Base-by-base conservation (phyloP, 371 early-diverging fungal species). In the Conidiobolus incongruus region DNA sequence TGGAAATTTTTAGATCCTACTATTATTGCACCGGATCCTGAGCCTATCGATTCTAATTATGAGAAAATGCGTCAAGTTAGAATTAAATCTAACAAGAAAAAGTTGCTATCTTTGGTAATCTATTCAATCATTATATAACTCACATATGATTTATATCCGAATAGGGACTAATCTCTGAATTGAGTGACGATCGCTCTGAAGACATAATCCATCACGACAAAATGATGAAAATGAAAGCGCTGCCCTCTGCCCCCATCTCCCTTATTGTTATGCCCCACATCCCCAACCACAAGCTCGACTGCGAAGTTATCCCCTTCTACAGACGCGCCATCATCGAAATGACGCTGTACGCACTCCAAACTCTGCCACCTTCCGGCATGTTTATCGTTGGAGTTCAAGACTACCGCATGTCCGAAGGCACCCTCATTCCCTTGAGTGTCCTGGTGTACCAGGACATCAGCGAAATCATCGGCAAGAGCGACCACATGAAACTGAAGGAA, bases 401-500 rank as follows among this genome's bases (percentile, higher is more conserved):
- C 38, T 47, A 75, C 7, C 66, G 85, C n/a, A 55, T 60, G 7
- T 51, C 56, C 16, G 52, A 50, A 8, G 73, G 69, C 2, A 72
- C 70, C 39, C 54, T 83, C 32, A 72, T 75, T 58, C 86, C 86
- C 0, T 47, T 85, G 37, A 62, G 74, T 0, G 65, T 88, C 70
- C 64, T 85, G 1, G 61, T 85, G 0, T 50, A 73, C 39, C 82
- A 83, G 51, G 83, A 85, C 44, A 64, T 85, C 19, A 65, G 73
- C 35, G 20, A 38, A 5, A 5, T 12, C 10, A n/a, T n/a, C n/a
- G n/a, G n/a, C n/a, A n/a, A n/a, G n/a, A n/a, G n/a, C n/a, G n/a
- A n/a, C n/a, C n/a, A n/a, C n/a, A 51, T 86, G 17, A 62, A 66
- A 20, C 62, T 88, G 15, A 83, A 81, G 45, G 89, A 88, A 40